Evolutionary conservation across 2,329 filamentous ascomycete species (phyloP), one percentile per base, ranked within the genome.

Genomic region (Trichoderma lentiforme): DNA sequence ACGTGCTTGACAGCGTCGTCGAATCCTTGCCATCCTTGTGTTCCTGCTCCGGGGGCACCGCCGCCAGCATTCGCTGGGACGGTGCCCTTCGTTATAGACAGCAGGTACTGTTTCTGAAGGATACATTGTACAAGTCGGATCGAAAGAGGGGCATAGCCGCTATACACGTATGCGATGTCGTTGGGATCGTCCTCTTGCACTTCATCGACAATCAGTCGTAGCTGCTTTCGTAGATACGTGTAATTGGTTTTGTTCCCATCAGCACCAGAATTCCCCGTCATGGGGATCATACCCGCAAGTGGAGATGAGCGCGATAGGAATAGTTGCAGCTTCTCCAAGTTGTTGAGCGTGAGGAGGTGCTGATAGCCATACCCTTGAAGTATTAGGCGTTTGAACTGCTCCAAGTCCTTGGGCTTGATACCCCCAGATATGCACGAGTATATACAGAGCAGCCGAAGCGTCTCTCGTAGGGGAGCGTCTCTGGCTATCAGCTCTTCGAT

Each of bases 91-190:
- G 89, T 90, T 12, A 95, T 87, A 5, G 88, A 90, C 71, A 91
- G 84, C 34, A 99, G 84, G 75, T 95, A 93, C 71, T 93, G 90
- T 81, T 99, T 99, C 80, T 98, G 95, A 62, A 99, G 83, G 64
- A 98, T 89, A 79, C 93, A 96, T 81, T 99, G 97, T 6, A 99
- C 92, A 5, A 99, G 88, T 18, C 96, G 91, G 69, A 98, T 89
- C 58, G 93, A 97, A 14, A 99, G 87, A 0, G 96, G 97, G 5
- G 97, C 96, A 79, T 98, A 99, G 67, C 96, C 97, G 74, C 93
- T 97, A 82, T 98, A 99, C 12, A 98, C 95, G 78, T 99, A 99
- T n/a, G 95, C 92, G 73, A 98, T 91, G 77, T 99, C 96, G 77
- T 96, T 93, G 3, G 96, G 96, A 61, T 97, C 92, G 72, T 96